Evolutionary conservation across 2,329 filamentous ascomycete species (phyloP).

Genomic region (Sclerotinia spermophila): DNA sequence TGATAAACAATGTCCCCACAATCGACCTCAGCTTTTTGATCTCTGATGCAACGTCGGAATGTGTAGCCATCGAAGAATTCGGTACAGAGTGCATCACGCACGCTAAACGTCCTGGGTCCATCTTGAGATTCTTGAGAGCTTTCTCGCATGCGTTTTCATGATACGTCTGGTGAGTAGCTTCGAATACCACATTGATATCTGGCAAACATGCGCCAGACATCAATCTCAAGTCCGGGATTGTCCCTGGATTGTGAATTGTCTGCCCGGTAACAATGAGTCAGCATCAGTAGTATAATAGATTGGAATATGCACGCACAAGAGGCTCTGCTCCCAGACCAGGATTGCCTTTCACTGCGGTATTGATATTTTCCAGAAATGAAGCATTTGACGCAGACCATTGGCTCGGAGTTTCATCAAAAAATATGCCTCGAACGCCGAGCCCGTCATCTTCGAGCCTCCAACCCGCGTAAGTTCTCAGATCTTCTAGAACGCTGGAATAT

Average conservation of each 20-base stretch:
- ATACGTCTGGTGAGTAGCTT: slow-evolving; percentile 16
- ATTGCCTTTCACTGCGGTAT: slow-evolving; percentile 14
- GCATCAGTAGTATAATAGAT: not conserved
- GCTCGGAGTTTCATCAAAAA: slow-evolving; percentile 26
- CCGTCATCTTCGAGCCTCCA: slow-evolving; percentile 21
- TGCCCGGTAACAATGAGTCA: not conserved
- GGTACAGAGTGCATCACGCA: slow-evolving; percentile 19
- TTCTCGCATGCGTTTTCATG: slow-evolving; percentile 9
- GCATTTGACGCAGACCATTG: slow-evolving; percentile 16
- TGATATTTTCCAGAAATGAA: slow-evolving; percentile 18
- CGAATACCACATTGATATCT: slow-evolving; percentile 21
- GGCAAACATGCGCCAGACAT: slow-evolving; percentile 19
- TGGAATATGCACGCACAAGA: slow-evolving; percentile 17
- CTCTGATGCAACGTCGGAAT: slow-evolving; percentile 8
- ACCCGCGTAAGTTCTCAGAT: slow-evolving; percentile 21
- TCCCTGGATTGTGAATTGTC: slow-evolving; percentile 25
- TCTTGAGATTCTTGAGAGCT: slow-evolving; percentile 4
- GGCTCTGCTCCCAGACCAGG: slow-evolving; percentile 16
- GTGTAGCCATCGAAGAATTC: slow-evolving; percentile 5
- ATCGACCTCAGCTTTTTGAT: slow-evolving; percentile 3
- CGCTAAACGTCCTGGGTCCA: slow-evolving; percentile 15
- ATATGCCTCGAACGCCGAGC: slow-evolving; percentile 24
- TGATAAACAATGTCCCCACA: slow-evolving; percentile 10
- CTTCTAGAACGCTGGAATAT: slow-evolving; percentile 9
- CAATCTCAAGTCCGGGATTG: slow-evolving; percentile 18